Conservation (phyloP, 805 yeast species). For the Teunomyces tritomae region DNA sequence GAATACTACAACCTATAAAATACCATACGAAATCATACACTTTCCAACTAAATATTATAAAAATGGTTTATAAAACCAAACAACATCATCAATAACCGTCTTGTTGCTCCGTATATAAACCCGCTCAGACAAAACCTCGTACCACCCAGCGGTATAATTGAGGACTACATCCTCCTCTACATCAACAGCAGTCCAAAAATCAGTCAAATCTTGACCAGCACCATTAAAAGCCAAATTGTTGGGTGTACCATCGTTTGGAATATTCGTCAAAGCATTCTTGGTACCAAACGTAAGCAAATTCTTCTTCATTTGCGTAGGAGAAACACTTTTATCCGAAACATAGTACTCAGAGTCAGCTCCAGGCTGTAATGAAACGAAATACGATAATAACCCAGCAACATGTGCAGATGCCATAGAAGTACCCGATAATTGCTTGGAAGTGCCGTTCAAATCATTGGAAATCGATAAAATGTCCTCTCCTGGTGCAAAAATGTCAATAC, state of each 20-base stretch:
- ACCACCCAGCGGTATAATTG: background rate
- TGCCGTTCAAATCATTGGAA: too few species aligned
- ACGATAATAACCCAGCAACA: conserved; percentile 53
- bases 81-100: conserved; percentile 22
- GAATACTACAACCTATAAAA: too few species aligned
- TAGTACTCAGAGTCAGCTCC: conserved; percentile 48
- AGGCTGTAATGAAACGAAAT: conserved; percentile 58
- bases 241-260: conserved; percentile 50
- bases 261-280: conserved; percentile 42
- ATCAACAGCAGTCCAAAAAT: conserved; percentile 40
- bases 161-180: background rate
- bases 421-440: conserved; percentile 24
- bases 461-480: conserved; percentile 51
- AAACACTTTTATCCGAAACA: conserved; percentile 39
- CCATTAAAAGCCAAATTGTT: conserved; percentile 61
- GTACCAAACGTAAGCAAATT: conserved; percentile 53
- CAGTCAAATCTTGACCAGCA: conserved; percentile 52
- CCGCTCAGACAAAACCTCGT: conserved; percentile 12
- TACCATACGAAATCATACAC: too few species aligned
- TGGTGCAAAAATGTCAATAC: conserved; percentile 55
- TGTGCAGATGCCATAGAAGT: conserved; percentile 67
- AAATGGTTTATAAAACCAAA: conserved; percentile 8
- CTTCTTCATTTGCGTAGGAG: conserved; percentile 55
- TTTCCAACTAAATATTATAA: too few species aligned
- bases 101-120: too few species aligned